Conservation (phyloP, 352 stramenopile genomes). For the Elongisporangium prolatum region DNA sequence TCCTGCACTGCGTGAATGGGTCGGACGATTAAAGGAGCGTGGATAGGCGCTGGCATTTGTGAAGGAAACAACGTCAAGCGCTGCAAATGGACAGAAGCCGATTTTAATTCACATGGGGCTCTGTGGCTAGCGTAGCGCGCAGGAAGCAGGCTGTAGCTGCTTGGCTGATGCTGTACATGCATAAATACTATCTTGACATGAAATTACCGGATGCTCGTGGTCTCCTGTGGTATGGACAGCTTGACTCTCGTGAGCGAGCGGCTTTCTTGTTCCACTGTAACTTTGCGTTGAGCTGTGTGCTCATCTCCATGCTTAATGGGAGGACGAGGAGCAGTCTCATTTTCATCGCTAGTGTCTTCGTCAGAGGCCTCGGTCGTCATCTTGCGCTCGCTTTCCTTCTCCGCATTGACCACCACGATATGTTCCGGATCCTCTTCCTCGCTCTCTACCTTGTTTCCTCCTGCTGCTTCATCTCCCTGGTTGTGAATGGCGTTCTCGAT, state of each 20-base stretch:
- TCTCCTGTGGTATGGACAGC: constrained; percentile 19
- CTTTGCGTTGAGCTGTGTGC: constrained; percentile 16
- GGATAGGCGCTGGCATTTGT: neutral
- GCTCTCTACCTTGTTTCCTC: constrained; percentile 2
- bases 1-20: constrained; percentile 22
- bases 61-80: neutral
- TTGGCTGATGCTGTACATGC: neutral
- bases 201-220: neutral
- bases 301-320: neutral
- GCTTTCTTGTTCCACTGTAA: constrained; percentile 42
- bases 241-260: constrained; percentile 34
- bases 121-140: neutral
- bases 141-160: too few species aligned
- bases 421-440: constrained; percentile 13
- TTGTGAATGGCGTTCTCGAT: constrained; percentile 44
- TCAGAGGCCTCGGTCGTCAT: neutral
- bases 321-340: neutral
- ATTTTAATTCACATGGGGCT: neutral
- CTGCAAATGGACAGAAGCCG: neutral
- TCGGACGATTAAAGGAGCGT: neutral
- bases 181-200: constrained; percentile 15
- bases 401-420: constrained; percentile 22
- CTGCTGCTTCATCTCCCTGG: too few species aligned
- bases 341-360: neutral
- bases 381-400: constrained; percentile 6